Percentiles rank a stretch among this genome's conserved stretches.
phyloP scores from a whole-genome alignment of 306 rosid genomes.

The Alnus glutinosa region DNA sequence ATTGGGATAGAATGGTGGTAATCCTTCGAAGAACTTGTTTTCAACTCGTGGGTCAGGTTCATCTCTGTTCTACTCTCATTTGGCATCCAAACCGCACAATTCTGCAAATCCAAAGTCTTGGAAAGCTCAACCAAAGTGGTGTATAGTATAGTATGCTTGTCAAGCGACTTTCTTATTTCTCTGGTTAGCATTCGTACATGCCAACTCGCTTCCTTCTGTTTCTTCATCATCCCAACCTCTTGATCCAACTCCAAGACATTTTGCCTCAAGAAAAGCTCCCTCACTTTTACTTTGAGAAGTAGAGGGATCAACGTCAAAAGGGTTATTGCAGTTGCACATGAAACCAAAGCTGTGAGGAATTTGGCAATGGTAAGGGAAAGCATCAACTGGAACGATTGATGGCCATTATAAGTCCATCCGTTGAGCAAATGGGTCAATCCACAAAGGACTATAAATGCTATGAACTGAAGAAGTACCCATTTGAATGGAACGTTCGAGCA shows the following conservation, averaged over 20 bases:
- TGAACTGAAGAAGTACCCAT: conserved; percentile 95
- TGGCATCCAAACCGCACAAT: conserved; percentile 99
- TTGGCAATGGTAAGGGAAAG: conserved; percentile 89
- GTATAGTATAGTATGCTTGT: conserved; percentile 76
- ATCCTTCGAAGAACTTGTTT: conserved; percentile 45
- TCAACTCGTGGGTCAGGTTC: conserved; percentile 73
- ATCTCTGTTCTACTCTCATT: conserved; percentile 75
- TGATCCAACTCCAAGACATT: conserved; percentile 96
- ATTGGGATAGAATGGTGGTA: conserved; percentile 55
- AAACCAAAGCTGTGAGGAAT: conserved; percentile 93
- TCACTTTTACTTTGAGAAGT: conserved; percentile 96
- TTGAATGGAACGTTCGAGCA: conserved; percentile 98
- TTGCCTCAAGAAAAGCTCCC: conserved; percentile 93
- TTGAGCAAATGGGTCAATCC: conserved; percentile 94
- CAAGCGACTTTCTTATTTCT: conserved; percentile 95
- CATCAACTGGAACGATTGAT: conserved; percentile 96
- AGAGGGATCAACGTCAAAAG: conserved; percentile 91
- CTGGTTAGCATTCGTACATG: conserved; percentile 98
- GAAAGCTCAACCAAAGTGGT: conserved; percentile 93
- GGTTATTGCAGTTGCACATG: conserved; percentile 97
- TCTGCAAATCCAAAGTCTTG: conserved; percentile 80
- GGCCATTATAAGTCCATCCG: conserved; percentile 94
- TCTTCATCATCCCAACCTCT: conserved; percentile 87
- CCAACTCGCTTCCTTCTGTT: conserved; percentile 80
- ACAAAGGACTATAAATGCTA: conserved; percentile 92